Percentiles rank a stretch among this genome's conserved stretches.
phyloP scores from a whole-genome alignment of 169 alveolate genomes.

The Plasmodium inui region DNA sequence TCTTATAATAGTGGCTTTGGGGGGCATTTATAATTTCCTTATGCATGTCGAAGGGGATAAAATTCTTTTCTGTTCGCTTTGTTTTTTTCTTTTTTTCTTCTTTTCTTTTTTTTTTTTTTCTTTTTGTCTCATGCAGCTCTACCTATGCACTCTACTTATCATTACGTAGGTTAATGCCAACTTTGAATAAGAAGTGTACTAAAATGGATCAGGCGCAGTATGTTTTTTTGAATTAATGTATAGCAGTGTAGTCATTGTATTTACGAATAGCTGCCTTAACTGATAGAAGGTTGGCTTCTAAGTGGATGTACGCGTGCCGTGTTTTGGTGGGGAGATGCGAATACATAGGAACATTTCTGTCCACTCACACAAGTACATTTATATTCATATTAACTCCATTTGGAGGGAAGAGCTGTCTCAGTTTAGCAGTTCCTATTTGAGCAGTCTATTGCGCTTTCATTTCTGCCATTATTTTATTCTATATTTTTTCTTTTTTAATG shows the following conservation, averaged over 20 bases:
- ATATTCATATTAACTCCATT: neutral
- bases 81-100: neutral
- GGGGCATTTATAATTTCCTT: neutral
- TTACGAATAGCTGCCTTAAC: neutral
- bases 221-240: neutral
- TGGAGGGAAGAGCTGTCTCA: neutral
- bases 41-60: neutral
- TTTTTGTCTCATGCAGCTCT: neutral
- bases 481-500: neutral
- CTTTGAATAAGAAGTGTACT: neutral
- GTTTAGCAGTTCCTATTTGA: neutral
- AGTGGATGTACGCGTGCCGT: neutral
- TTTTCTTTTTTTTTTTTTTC: neutral
- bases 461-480: neutral
- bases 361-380: neutral
- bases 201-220: neutral
- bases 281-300: neutral
- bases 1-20: neutral
- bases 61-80: neutral
- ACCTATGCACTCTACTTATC: neutral
- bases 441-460: neutral
- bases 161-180: neutral
- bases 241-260: neutral
- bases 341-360: neutral
- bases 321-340: neutral